Base-by-base conservation (phyloP, 768 basidiomycete genomes). In the Tephrocybe sp. region DNA sequence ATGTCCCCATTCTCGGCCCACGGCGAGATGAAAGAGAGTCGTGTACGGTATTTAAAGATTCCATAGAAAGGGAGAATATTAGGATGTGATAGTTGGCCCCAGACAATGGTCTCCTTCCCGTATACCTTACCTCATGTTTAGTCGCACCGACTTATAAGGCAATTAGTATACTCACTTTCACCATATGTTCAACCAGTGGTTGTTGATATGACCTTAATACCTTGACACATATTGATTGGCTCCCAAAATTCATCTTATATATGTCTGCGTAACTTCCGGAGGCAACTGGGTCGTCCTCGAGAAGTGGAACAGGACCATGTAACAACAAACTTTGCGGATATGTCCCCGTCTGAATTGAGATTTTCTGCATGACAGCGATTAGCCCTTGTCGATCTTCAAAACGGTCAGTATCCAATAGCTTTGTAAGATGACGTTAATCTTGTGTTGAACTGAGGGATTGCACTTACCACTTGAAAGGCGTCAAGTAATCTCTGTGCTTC, bases 21-120 rank as follows among this genome's bases (percentile, higher is more conserved):
- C 16, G 49, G 73, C 5, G 73, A 73, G 42, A 75, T 66, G n/a
- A 76, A 60, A 26, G 62, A 56, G 25, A 65, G 24, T 44, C 62
- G 52, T 12, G 40, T 30, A 16, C 51, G 52, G 6, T 62, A 47
- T 34, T 53, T 52, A 49, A 60, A 61, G 12, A 63, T 40, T 8
- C 68, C 68, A 28, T 61, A 63, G 38, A 68, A 65, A 1, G 68
- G 66, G 16, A 68, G 51, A 2, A 65, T 39, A 34, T 66, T 64
- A n/a, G 56, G 61, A 51, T 67, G 64, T 0, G 58, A 59, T 18
- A 69, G 49, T 39, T 68, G n/a, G n/a, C n/a, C n/a, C n/a, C n/a
- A n/a, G n/a, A n/a, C n/a, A 65, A 58, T 51, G 5, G 53, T 51
- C 30, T 55, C 51, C 19, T 25, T 32, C 9, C 51, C 47, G 37